Evolutionary conservation across 2,329 filamentous ascomycete species (phyloP).

Genomic region (Dothidotthia symphoricarpi): DNA sequence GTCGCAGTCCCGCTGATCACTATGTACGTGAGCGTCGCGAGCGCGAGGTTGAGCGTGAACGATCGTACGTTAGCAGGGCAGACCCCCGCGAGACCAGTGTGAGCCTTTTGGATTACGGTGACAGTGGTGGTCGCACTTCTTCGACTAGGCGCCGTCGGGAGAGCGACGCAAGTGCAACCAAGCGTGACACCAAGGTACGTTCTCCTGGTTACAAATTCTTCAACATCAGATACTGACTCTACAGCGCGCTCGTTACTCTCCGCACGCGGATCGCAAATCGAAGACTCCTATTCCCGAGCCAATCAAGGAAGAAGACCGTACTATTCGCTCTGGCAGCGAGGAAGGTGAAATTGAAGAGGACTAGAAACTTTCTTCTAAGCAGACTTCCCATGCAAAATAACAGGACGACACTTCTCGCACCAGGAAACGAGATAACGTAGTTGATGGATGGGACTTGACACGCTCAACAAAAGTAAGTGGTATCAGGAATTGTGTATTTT

Average conservation of each 20-base stretch:
- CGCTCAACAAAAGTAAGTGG: constrained; percentile 7
- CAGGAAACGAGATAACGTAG: too few species aligned
- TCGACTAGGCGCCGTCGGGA: constrained; percentile 69
- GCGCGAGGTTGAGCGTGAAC: constrained; percentile 85
- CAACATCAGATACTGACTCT: constrained; percentile 11
- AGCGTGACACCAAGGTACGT: constrained; percentile 47
- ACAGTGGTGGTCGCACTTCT: constrained; percentile 54
- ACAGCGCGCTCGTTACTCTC: constrained; percentile 51
- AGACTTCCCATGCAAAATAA: constrained; percentile 1
- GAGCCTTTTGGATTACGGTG: constrained; percentile 89
- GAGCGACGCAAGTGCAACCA: constrained; percentile 57
- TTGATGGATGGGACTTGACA: background rate
- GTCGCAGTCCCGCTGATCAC: constrained; percentile 61
- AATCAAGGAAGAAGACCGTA: constrained; percentile 59
- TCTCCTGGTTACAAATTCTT: background rate
- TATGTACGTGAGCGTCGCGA: constrained; percentile 87
- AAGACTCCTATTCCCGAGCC: constrained; percentile 52
- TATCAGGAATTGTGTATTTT: constrained; percentile 1
- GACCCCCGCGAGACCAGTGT: constrained; percentile 71
- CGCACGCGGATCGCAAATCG: constrained; percentile 57
- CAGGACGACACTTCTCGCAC: too few species aligned
- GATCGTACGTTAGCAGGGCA: constrained; percentile 73
- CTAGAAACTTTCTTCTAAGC: constrained; percentile 25
- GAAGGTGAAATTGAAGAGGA: constrained; percentile 95
- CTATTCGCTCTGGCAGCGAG: constrained; percentile 82